Evolutionary conservation across 148 eudicot species (phyloP), one percentile per base, ranked within the genome.

Genomic region (Gaultheria prostrata): DNA sequence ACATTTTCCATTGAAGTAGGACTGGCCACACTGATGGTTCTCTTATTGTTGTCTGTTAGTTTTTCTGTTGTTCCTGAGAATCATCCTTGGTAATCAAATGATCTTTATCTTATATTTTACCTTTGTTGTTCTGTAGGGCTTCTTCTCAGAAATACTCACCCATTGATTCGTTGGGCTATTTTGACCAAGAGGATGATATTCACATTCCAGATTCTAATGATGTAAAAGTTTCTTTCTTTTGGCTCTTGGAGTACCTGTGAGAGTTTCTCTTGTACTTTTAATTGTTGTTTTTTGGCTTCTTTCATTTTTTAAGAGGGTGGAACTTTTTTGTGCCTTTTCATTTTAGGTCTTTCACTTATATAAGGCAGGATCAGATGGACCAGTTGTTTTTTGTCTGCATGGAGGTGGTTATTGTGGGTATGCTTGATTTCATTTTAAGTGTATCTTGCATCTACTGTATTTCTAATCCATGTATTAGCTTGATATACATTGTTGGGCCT

Each of bases 321-420:
- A 74, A 57, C 43, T 8, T 39, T 50, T 48, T 75, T 6, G 49
- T 83, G 67, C 71, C 49, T 54, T 89, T 69, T 65, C 59, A 74
- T 86, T 87, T 76, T 86, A 95, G 98, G 95, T 95, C 53, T 95
- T 95, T 88, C 98, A 95, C 85, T 82, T 95, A 20, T 95, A 94
- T 74, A 91, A 87, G 87, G 98, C 98, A 69, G 98, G 98, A 80
- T 86, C 83, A 72, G 92, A 92, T 82, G 98, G 98, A 70, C 98
- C 98, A 4, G 95, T 94, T 70, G 86, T 94, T 50, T 91, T 95
- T 85, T 95, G 98, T 89, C 92, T 95, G 85, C 98, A 95, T 89
- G 98, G 98, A 83, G 98, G 98, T 69, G 98, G 98, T 84, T 95
- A 90, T 84, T 88, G 95, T 84, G 98, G 98, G 98, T 95, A 90